A percentile compares a stretch with the other conserved stretches of the same genome.
phyloP scores from a whole-genome alignment of 768 basidiomycete species.

The Austroboletus eburneus region DNA sequence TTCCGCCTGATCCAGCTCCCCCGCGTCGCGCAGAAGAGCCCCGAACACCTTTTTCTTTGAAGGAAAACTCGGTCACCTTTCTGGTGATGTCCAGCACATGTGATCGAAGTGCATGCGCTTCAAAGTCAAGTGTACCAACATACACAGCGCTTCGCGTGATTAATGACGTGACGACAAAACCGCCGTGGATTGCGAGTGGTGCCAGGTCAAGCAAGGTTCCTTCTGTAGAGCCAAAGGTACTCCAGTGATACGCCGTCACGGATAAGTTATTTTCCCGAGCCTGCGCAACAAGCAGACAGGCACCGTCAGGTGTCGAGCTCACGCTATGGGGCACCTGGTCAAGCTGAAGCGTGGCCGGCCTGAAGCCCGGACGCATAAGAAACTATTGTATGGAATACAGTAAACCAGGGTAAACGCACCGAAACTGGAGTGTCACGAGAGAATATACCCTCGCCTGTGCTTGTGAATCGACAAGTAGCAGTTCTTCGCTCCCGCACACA shows the following conservation, averaged over 20 bases:
- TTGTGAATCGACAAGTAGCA: constrained; percentile 38
- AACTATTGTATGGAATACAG: not conserved
- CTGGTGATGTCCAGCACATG: constrained; percentile 46
- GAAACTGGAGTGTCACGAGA: not conserved
- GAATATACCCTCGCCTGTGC: not conserved
- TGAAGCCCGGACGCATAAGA: not conserved
- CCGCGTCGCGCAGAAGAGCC: not conserved
- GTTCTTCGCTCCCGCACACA: constrained; percentile 36
- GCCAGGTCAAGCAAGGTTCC: constrained; percentile 38
- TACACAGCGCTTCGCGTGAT: constrained; percentile 38
- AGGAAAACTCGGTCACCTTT: constrained; percentile 50
- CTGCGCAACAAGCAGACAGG: not conserved
- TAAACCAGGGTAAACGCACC: not conserved
- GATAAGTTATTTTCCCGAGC: not conserved
- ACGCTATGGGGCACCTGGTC: not conserved
- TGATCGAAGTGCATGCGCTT: constrained; percentile 33
- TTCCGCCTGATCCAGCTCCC: not conserved
- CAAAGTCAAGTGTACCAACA: constrained; percentile 37
- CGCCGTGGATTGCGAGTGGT: constrained; percentile 15
- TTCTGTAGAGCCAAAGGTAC: constrained; percentile 45
- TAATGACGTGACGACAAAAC: constrained; percentile 41
- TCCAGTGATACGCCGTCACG: constrained; percentile 47
- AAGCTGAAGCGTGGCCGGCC: not conserved
- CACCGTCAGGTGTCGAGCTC: not conserved
- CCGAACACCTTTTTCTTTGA: constrained; percentile 38